Evolutionary conservation across 2,329 filamentous ascomycete genomes (phyloP).

Genomic region (Xylariaceae sp.): DNA sequence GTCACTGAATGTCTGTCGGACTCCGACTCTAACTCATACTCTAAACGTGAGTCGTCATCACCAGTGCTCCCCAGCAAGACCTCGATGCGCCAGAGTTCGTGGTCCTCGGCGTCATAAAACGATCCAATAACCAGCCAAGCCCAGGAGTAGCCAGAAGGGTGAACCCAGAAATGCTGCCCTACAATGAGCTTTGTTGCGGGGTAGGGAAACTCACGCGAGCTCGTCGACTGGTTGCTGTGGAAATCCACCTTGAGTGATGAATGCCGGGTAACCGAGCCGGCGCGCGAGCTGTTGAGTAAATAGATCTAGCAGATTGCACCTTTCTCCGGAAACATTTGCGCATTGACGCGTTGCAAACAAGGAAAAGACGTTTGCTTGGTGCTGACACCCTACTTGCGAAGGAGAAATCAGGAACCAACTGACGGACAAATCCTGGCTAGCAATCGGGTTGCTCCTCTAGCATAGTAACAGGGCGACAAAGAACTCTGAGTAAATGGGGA

Average conservation of each 20-base stretch:
- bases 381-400: too few species aligned
- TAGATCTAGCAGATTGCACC: background rate
- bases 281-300: conserved; percentile 18
- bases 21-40: conserved; percentile 11
- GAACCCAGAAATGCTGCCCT: conserved; percentile 48
- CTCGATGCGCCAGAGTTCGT: conserved; percentile 54
- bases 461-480: too few species aligned
- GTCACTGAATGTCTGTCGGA: background rate
- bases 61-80: conserved; percentile 45
- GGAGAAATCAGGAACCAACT: too few species aligned
- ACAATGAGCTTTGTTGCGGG: conserved; percentile 54
- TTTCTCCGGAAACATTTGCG: background rate
- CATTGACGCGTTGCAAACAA: background rate
- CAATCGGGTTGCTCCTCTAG: too few species aligned
- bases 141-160: conserved; percentile 45
- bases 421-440: too few species aligned
- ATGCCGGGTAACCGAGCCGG: conserved; percentile 15
- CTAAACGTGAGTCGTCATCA: conserved; percentile 5
- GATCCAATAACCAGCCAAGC: conserved; percentile 54
- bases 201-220: conserved; percentile 44
- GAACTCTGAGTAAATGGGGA: too few species aligned
- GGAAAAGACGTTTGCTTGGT: too few species aligned
- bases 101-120: conserved; percentile 52
- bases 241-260: conserved; percentile 37
- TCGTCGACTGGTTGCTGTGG: conserved; percentile 3